phyloP scores from a whole-genome alignment of 1,284 basidiomycete species.

The Ceratobasidium sp. region DNA sequence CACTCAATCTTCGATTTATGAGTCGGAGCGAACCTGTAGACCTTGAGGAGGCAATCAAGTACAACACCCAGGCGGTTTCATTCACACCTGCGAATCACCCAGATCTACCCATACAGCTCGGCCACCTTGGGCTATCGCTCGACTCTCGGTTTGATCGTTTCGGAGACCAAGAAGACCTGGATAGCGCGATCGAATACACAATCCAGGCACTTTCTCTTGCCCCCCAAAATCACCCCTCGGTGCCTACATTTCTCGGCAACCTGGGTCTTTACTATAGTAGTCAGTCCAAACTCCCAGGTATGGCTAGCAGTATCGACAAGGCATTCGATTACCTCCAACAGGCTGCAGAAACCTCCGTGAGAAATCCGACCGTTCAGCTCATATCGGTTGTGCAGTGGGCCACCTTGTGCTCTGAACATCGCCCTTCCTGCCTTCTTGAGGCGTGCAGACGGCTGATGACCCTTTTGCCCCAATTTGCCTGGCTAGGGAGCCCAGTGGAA shows the following conservation, averaged over 20 bases:
- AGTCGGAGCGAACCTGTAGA: neutral
- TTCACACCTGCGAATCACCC: neutral
- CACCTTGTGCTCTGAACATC: neutral
- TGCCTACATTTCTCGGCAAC: neutral
- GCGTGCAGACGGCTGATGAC: neutral
- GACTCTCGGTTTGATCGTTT: no score
- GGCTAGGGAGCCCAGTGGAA: neutral
- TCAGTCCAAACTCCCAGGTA: neutral
- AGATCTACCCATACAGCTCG: neutral
- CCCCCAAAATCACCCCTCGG: neutral
- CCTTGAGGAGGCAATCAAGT: neutral
- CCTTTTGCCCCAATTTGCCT: neutral
- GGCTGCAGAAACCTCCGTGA: neutral
- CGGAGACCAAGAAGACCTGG: no score
- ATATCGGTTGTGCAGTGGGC: neutral
- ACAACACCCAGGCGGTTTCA: neutral
- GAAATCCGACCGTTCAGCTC: no score
- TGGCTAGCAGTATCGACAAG: neutral
- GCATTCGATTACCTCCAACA: neutral
- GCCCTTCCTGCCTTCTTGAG: neutral
- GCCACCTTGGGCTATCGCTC: no score
- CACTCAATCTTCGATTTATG: neutral
- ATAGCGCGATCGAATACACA: no score
- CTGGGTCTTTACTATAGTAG: neutral
- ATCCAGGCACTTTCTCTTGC: no score